These are phyloP conservation scores for Bertia moriformis DNA, from an alignment of 2,329 filamentous ascomycete species.

Conservation along the genomic window DNA sequence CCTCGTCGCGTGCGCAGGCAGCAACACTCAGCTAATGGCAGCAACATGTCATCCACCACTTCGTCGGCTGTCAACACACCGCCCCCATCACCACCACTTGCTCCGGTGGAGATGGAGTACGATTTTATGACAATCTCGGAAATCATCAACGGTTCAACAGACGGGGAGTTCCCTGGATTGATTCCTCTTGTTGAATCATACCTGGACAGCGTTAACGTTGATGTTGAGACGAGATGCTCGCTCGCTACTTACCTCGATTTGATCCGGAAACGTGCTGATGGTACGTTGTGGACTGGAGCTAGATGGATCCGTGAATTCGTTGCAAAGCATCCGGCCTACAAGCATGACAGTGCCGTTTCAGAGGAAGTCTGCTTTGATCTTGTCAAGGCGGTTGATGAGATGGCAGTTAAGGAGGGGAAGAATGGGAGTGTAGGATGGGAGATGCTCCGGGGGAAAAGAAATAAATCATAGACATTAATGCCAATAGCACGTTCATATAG, in stretches of 20 bases:
- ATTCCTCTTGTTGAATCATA: slow-evolving; percentile 92
- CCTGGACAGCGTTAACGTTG: slow-evolving; percentile 85
- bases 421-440: not conserved
- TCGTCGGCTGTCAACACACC: slow-evolving; percentile 20
- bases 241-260: slow-evolving; percentile 78
- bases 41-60: slow-evolving; percentile 24
- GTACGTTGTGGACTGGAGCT: slow-evolving; percentile 76
- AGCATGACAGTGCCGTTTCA: slow-evolving; percentile 66
- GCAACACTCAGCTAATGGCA: slow-evolving; percentile 15
- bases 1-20: slow-evolving; percentile 35
- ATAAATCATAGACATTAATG: not conserved
- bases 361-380: slow-evolving; percentile 72
- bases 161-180: slow-evolving; percentile 67
- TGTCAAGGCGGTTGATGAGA: slow-evolving; percentile 64
- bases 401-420: slow-evolving; percentile 53
- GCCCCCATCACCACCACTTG: slow-evolving; percentile 52
- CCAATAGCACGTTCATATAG: too few species aligned
- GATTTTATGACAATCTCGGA: slow-evolving; percentile 80
- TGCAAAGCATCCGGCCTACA: slow-evolving; percentile 57
- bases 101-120: slow-evolving; percentile 81
- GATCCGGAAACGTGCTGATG: slow-evolving; percentile 72
- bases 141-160: slow-evolving; percentile 72
- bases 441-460: not conserved
- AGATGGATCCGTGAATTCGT: slow-evolving; percentile 89
- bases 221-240: slow-evolving; percentile 81